Base-by-base conservation (phyloP, 2,329 filamentous ascomycete genomes). In the Bisporella sp. region DNA sequence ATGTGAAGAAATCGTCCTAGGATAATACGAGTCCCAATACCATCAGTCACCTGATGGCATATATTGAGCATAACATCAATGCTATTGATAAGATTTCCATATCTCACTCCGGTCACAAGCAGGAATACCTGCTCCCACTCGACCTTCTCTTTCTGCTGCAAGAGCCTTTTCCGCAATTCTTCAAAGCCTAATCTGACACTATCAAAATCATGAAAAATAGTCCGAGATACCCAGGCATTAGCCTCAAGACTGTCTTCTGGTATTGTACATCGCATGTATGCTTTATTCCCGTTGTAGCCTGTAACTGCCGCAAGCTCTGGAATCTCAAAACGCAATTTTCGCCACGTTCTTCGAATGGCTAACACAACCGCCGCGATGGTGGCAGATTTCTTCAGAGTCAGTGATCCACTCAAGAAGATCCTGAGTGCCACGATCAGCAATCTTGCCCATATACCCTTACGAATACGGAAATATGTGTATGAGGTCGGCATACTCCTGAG, bases 1-100 rank as follows among this genome's bases (percentile, higher is more conserved):
- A 21, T 21, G 21, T 21, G 3, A 3, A 59, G 39, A 35, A 51
- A 61, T 12, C 51, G 56, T 21, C 46, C 49, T 3, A 61, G 35
- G 7, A 61, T n/a, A 37, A 61, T 58, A 6, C 54, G 51, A 28
- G 49, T 54, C 5, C 59, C 58, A 43, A 57, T 59, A 1, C 59
- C 59, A 50, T 61, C 56, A 30, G 55, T 56, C n/a, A 58, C 43
- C n/a, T 54, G 51, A 48, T 60, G 59, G 6, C 57, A 52, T 5
- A 46, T 46, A 49, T 57, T 54, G 3, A 61, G 51, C 50, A 61
- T 54, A 13, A 59, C 28, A 12, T 57, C 37, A 28, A 55, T 29
- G 11, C 47, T 43, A 35, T 31, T 29, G 5, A 52, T 49, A 13
- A 39, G n/a, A 31, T 49, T 45, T 21, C 13, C 33, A 2, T 21